Evolutionary conservation across 202 grass and related monocot species (phyloP).

Genomic region (Dendrocalamus latiflorus): DNA sequence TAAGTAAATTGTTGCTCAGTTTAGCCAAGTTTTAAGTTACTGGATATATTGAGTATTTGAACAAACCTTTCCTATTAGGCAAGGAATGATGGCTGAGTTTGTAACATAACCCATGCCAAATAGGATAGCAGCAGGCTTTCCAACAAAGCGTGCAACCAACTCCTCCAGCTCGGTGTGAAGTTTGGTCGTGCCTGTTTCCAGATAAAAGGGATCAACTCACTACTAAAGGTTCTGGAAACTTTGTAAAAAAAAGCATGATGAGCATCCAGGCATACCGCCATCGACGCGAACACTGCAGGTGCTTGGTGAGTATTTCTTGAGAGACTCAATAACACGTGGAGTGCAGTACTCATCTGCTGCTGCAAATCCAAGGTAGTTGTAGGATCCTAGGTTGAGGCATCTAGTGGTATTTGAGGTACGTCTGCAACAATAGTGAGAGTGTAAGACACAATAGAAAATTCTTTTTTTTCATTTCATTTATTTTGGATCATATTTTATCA

Average conservation of each 20-base stretch:
- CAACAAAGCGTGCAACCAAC: constrained; percentile 62
- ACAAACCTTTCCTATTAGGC: constrained; percentile 65
- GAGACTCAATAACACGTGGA: constrained; percentile 57
- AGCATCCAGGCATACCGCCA: constrained; percentile 40
- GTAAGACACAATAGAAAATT: not conserved
- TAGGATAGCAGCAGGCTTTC: constrained; percentile 66
- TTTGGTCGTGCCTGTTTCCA: constrained; percentile 59
- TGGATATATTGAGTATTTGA: not conserved
- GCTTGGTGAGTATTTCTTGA: constrained; percentile 64
- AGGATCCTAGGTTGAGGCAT: constrained; percentile 79
- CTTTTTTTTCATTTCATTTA: not conserved
- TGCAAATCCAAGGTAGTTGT: constrained; percentile 91
- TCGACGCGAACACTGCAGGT: constrained; percentile 66
- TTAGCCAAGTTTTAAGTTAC: not conserved
- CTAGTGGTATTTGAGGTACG: constrained; percentile 51
- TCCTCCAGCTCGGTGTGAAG: constrained; percentile 69
- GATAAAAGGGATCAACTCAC: not conserved
- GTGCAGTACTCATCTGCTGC: constrained; percentile 85
- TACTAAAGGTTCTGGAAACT: not conserved
- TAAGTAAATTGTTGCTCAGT: not conserved
- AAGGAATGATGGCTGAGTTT: constrained; percentile 74
- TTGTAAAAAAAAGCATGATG: not conserved
- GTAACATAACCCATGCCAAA: constrained; percentile 90
- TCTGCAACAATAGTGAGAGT: constrained; percentile 22
- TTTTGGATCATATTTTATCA: not conserved